Evolutionary conservation across 257 asterid genomes (phyloP).

Genomic region (Solanum raphanifolium): DNA sequence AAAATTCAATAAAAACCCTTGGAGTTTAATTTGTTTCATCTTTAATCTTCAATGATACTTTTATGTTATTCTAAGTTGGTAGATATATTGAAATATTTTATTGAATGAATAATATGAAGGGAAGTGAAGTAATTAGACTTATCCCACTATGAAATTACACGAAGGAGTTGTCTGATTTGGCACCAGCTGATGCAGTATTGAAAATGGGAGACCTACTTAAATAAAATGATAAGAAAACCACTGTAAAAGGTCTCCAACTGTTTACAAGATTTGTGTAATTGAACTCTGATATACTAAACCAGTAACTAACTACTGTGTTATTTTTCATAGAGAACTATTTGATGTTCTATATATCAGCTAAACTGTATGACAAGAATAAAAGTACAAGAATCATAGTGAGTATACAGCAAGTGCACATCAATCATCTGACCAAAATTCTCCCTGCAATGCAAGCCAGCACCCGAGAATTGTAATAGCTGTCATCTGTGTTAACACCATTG

Average conservation of each 20-base stretch:
- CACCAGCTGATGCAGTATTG: neutral
- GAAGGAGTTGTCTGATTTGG: neutral
- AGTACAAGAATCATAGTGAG: neutral
- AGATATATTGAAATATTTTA: neutral
- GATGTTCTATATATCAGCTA: neutral
- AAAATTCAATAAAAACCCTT: neutral
- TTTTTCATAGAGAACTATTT: neutral
- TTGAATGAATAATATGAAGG: neutral
- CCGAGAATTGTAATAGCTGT: too few relatives aligned
- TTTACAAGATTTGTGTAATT: neutral
- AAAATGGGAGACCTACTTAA: constrained; percentile 45
- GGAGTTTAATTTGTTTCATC: neutral
- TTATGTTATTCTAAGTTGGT: neutral
- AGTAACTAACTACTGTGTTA: neutral
- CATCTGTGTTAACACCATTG: neutral
- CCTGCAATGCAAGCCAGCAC: neutral
- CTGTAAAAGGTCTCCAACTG: neutral
- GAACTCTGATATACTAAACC: neutral
- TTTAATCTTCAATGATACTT: neutral
- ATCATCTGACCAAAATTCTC: neutral
- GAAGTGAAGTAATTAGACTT: neutral
- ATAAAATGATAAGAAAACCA: neutral
- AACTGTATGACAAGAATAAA: neutral
- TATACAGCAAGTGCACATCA: neutral
- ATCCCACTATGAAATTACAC: neutral